A percentile compares a stretch with the other conserved stretches of the same genome.
phyloP scores from a whole-genome alignment of 2,329 filamentous ascomycete species.

The Alternaria rosae region DNA sequence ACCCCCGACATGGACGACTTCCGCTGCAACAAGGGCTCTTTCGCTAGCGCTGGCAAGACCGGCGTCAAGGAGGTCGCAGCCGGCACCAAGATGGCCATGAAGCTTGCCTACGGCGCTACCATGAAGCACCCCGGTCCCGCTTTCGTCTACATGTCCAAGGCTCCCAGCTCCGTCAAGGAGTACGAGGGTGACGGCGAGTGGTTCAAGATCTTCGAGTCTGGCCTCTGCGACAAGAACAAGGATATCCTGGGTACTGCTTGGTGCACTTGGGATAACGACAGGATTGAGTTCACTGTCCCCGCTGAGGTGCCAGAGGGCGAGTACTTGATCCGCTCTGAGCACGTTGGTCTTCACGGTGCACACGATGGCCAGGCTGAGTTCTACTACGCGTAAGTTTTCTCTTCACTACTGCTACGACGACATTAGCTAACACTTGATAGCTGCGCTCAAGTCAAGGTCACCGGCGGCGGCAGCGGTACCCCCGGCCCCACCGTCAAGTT shows the following conservation, averaged over 20 bases:
- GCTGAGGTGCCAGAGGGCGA: conserved; percentile 48
- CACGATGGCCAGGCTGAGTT: conserved; percentile 47
- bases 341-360: conserved; percentile 53
- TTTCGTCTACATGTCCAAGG: conserved; percentile 37
- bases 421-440: background rate
- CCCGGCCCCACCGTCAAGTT: conserved; percentile 45
- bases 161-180: conserved; percentile 19
- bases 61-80: conserved; percentile 22
- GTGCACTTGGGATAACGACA: conserved; percentile 30
- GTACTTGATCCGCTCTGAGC: conserved; percentile 55
- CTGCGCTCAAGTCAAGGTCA: conserved; percentile 54
- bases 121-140: conserved; percentile 32
- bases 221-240: conserved; percentile 17
- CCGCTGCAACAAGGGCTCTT: conserved; percentile 36
- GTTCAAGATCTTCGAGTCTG: conserved; percentile 37
- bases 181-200: conserved; percentile 37
- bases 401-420: background rate
- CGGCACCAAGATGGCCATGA: conserved; percentile 25
- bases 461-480: conserved; percentile 40
- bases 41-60: conserved; percentile 17
- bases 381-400: conserved; percentile 34
- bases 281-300: conserved; percentile 45
- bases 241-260: conserved; percentile 20
- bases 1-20: conserved; percentile 32
- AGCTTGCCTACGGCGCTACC: conserved; percentile 25